A percentile compares a stretch with the other conserved stretches of the same genome.
These are phyloP conservation scores for Macrotyloma uniflorum DNA, from an alignment of 306 rosid genomes.

Conservation along the genomic window DNA sequence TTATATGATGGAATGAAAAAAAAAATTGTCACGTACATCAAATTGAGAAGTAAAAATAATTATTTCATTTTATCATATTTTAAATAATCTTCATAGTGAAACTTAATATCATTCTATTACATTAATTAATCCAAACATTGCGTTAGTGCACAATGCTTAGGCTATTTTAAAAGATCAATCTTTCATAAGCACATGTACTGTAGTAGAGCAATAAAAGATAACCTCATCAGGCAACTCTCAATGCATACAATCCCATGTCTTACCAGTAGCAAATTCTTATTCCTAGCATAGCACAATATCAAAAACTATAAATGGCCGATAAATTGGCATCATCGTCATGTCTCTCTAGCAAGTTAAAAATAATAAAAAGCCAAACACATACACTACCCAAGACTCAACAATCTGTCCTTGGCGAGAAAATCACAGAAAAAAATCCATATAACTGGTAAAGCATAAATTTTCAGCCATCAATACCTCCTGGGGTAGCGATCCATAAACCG, in stretches of 20 bases:
- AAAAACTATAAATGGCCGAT: conserved; percentile 19
- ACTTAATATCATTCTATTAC: neutral
- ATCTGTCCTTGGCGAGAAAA: conserved; percentile 9
- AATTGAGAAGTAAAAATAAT: neutral
- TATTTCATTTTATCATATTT: neutral
- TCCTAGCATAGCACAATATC: conserved; percentile 37
- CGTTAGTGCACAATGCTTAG: neutral
- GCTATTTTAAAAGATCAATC: neutral
- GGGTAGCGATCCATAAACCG: conserved; percentile 88
- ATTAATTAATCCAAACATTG: neutral
- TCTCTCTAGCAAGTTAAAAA: conserved; percentile 30
- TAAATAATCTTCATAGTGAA: neutral
- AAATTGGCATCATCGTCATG: conserved; percentile 35
- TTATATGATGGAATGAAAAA: neutral
- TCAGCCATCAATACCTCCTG: conserved; percentile 79
- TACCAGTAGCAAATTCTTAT: conserved; percentile 31
- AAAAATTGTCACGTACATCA: neutral
- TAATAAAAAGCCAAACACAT: conserved; percentile 42
- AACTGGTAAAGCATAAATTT: neutral
- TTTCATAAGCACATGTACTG: neutral
- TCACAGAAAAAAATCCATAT: conserved; percentile 19
- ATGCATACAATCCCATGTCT: conserved; percentile 19
- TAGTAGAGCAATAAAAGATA: neutral
- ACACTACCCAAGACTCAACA: conserved; percentile 29
- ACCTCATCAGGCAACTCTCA: conserved; percentile 6